These are phyloP conservation scores for Stachybotrys elegans DNA, from an alignment of 2,329 filamentous ascomycete species.

Conservation along the genomic window DNA sequence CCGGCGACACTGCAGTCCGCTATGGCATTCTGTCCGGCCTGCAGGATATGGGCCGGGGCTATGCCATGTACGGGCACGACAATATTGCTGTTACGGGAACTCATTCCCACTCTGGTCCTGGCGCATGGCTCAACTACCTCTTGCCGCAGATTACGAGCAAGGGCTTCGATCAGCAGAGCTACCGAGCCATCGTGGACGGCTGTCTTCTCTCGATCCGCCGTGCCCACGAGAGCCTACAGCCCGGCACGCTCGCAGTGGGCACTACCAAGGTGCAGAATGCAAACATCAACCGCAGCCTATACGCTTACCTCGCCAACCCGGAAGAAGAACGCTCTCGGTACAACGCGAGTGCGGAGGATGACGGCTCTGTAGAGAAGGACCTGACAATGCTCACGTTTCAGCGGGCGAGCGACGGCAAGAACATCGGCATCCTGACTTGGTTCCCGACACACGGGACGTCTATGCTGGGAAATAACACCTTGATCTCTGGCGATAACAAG, in stretches of 20 bases:
- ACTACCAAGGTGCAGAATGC: constrained; percentile 57
- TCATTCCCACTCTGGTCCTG: constrained; percentile 84
- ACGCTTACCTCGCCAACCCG: constrained; percentile 79
- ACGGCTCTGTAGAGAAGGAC: constrained; percentile 61
- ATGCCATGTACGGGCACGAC: constrained; percentile 63
- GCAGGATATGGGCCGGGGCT: constrained; percentile 61
- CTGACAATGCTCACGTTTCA: constrained; percentile 75
- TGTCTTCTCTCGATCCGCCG: constrained; percentile 72
- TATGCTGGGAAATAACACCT: constrained; percentile 83
- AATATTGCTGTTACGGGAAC: constrained; percentile 90
- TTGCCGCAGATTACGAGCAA: constrained; percentile 83
- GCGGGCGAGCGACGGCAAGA: constrained; percentile 64
- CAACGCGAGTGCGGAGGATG: constrained; percentile 28
- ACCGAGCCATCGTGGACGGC: constrained; percentile 81
- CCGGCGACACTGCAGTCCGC: constrained; percentile 80
- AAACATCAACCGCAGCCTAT: constrained; percentile 81
- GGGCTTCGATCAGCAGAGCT: constrained; percentile 81
- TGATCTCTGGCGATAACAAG: constrained; percentile 89
- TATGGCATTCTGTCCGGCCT: constrained; percentile 76
- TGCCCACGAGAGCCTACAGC: constrained; percentile 56
- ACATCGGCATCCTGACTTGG: constrained; percentile 80
- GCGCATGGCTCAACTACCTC: constrained; percentile 88
- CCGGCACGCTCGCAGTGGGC: constrained; percentile 65
- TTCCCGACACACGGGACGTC: constrained; percentile 89
- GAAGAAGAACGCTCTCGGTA: constrained; percentile 66